Base-by-base conservation (phyloP, 2,329 filamentous ascomycete genomes). In the Sporothrix globosa region DNA sequence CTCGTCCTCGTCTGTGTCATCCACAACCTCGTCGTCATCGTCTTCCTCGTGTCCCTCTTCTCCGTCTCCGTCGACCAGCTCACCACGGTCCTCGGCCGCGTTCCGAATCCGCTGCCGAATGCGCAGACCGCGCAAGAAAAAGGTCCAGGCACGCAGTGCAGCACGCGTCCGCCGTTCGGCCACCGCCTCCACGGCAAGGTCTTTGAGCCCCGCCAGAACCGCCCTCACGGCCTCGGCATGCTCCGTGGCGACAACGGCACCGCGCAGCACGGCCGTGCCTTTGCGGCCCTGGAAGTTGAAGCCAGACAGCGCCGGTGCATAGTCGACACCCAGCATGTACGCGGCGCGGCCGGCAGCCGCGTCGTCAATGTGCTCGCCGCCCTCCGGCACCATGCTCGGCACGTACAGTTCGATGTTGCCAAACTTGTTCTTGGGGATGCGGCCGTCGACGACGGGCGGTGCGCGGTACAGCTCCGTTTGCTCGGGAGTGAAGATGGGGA, bases 341-440 rank as follows among this genome's bases (percentile, higher is more conserved):
- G 93, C 93, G 1, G 95, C 95, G 67, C 87, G 86, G 1, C 87
- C 83, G 0, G 92, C 90, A 67, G 90, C 76, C 61, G 85, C 81
- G 71, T 84, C 81, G 6, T 79, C 76, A 30, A 98, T 82, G 78
- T 98, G 93, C 1, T 88, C 85, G 1, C 92, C 94, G 0, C 96
- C 95, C 53, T 82, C 80, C 0, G 96, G 96, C 0, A 98, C 85
- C 96, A 99, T 98, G 73, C 89, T 92, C 0, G 92, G 90, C 13
- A 97, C 93, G 78, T 95, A 98, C 52, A 97, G 87, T 76, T 98
- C 96, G 71, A 98, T 90, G 77, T 99, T 99, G 13, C 93, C 93
- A 79, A 93, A 99, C 21, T 91, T 90, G 77, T 99, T 99, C 80
- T 92, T 95, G 0, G 96, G 95, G 1, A 98, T 86, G 14, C 84